Evolutionary conservation across 768 basidiomycete species (phyloP).

Genomic region (Fistulinella prunicolor): DNA sequence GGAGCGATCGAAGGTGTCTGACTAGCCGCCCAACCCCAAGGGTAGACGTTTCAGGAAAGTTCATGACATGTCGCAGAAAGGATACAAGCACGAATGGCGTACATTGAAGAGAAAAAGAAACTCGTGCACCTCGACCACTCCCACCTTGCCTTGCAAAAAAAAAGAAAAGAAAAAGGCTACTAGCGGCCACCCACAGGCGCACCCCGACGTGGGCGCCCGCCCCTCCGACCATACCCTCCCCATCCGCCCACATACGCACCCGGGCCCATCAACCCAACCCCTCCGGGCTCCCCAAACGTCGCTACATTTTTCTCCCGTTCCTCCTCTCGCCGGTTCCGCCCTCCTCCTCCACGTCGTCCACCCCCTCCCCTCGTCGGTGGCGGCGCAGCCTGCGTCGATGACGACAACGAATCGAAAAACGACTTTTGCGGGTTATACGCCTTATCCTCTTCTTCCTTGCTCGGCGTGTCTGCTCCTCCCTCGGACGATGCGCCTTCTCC

Average conservation of each 20-base stretch:
- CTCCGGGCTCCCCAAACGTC: conserved; percentile 85
- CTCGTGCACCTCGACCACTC: background rate
- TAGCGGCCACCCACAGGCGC: conserved; percentile 23
- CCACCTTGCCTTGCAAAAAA: background rate
- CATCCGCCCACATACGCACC: conserved; percentile 78
- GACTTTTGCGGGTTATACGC: conserved; percentile 78
- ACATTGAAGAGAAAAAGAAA: conserved; percentile 4
- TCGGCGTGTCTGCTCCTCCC: conserved; percentile 22
- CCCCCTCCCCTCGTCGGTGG: conserved; percentile 37
- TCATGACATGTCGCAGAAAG: conserved; percentile 1
- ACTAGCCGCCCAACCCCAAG: too few relatives aligned
- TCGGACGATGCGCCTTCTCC: conserved; percentile 34
- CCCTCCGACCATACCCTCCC: conserved; percentile 63
- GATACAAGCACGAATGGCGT: conserved; percentile 14
- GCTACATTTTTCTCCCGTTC: conserved; percentile 82
- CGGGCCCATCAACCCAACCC: conserved; percentile 73
- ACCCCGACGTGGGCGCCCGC: conserved; percentile 40
- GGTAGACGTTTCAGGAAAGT: too few relatives aligned
- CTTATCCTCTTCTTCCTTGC: conserved; percentile 36
- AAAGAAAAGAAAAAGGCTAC: background rate
- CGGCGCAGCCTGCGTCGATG: conserved; percentile 41
- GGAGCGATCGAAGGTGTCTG: too few relatives aligned
- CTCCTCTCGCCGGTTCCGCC: conserved; percentile 73
- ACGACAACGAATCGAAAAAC: conserved; percentile 73
- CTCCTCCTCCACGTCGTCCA: conserved; percentile 45